These are phyloP conservation scores for Corylus heterophylla DNA, from an alignment of 306 rosid species.

Conservation along the genomic window DNA sequence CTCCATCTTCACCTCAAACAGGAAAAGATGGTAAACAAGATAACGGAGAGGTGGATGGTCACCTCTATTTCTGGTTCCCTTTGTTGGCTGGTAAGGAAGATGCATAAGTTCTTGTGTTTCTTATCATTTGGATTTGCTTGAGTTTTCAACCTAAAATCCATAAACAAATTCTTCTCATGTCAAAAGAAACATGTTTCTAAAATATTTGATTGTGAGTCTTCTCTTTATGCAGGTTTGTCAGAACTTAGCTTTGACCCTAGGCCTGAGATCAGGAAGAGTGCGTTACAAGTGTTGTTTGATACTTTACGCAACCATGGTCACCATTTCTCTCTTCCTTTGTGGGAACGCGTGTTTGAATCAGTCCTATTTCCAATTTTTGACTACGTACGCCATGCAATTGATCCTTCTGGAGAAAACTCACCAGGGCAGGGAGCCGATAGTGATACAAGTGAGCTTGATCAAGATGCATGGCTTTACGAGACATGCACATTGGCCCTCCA, in stretches of 20 bases:
- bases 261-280: constrained; percentile 94
- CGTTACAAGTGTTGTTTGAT: constrained; percentile 87
- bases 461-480: constrained; percentile 95
- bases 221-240: constrained; percentile 75
- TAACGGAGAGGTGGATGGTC: constrained; percentile 68
- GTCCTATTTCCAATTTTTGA: constrained; percentile 96
- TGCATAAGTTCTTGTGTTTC: constrained; percentile 27
- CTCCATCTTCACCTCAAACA: constrained; percentile 53
- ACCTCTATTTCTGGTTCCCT: constrained; percentile 97
- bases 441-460: constrained; percentile 73
- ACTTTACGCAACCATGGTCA: constrained; percentile 97
- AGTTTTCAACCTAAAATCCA: background rate
- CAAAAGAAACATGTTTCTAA: constrained; percentile 15
- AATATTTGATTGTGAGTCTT: constrained; percentile 18
- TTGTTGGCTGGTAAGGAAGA: constrained; percentile 77
- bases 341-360: constrained; percentile 96
- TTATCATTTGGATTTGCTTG: background rate
- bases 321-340: constrained; percentile 85
- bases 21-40: constrained; percentile 66
- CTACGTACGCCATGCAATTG: constrained; percentile 92
- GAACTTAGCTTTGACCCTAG: constrained; percentile 98
- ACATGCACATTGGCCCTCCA: constrained; percentile 99
- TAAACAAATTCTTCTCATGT: constrained; percentile 7
- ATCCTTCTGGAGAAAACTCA: constrained; percentile 75
- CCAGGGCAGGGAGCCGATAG: constrained; percentile 53